Base-by-base conservation (phyloP, 2,329 filamentous ascomycete genomes). In the Alternaria brassicae region DNA sequence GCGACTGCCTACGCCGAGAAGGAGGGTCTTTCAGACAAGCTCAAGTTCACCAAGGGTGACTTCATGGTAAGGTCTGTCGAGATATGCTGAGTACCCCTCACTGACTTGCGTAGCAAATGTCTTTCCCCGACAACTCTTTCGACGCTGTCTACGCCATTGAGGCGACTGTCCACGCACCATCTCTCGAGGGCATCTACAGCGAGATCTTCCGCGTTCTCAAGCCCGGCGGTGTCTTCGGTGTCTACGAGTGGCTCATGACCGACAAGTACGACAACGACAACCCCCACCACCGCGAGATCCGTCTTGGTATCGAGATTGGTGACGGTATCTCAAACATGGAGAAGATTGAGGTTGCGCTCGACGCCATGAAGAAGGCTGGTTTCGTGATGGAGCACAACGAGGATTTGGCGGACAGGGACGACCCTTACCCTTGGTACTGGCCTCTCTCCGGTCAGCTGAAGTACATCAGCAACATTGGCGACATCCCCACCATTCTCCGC, bases 231-330 rank as follows among this genome's bases (percentile, higher is more conserved):
- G 84, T 92, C 51, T 99, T 98, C 72, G 95, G 94, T 76, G 94
- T 98, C 52, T 99, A 98, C 81, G 95, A 99, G 81, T 98, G 95
- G 95, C 85, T 98, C 75, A 98, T 99, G 95, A 98, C 93, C 6
- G 93, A 97, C 64, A 83, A 89, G 23, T 99, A 97, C 81, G 91
- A 98, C 82, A 94, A 96, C 77, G 84, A 90, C 61, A 93, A 97
- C 84, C 79, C 91, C 1, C 84, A 88, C 72, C 95, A 98, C 83
- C 91, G 93, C 68, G 88, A 91, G 77, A 95, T 98, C 75, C 91
- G 95, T 65, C 88, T 97, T 17, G 93, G 91, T 65, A 99, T 99
- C 67, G 95, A 99, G 84, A 89, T 92, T 77, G 95, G 95, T 73
- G 90, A 98, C 75, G 95, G 95, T 69, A 98, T 99, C 78, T 93